Evolutionary conservation across 345 rosid species (phyloP).

Genomic region (Schrenkiella parvula): DNA sequence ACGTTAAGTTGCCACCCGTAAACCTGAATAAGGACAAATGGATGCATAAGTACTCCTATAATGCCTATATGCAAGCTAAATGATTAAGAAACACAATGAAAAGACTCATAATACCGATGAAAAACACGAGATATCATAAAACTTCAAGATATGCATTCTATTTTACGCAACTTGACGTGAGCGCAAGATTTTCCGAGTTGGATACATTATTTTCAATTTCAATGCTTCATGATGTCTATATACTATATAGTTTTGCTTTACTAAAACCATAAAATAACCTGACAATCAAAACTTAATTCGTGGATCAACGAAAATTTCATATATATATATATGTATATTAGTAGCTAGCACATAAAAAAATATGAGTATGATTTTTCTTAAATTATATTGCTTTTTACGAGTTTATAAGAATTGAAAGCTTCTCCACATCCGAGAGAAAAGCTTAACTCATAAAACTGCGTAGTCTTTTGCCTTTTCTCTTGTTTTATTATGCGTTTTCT

Average conservation of each 20-base stretch:
- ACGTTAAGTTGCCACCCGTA: no score
- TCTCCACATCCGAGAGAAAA: background rate
- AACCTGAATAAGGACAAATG: no score
- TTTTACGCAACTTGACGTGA: background rate
- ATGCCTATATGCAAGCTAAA: no score
- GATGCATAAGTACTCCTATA: no score
- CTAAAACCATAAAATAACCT: background rate
- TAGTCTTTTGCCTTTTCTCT: background rate
- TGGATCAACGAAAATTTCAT: background rate
- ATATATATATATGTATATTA: background rate
- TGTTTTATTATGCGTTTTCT: background rate
- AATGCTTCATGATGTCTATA: background rate
- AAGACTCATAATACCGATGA: no score
- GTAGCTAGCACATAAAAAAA: background rate
- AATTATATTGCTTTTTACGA: background rate
- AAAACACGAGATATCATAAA: no score
- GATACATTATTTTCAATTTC: background rate
- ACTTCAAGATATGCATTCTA: background rate
- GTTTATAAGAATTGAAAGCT: background rate
- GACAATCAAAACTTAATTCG: background rate
- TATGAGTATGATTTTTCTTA: background rate
- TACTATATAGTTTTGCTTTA: background rate
- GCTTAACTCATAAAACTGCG: background rate
- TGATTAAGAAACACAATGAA: no score
- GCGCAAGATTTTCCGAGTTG: constrained; percentile 1